Evolutionary conservation across 208 protist species (phyloP).

Genomic region (Leishmania martiniquensis): DNA sequence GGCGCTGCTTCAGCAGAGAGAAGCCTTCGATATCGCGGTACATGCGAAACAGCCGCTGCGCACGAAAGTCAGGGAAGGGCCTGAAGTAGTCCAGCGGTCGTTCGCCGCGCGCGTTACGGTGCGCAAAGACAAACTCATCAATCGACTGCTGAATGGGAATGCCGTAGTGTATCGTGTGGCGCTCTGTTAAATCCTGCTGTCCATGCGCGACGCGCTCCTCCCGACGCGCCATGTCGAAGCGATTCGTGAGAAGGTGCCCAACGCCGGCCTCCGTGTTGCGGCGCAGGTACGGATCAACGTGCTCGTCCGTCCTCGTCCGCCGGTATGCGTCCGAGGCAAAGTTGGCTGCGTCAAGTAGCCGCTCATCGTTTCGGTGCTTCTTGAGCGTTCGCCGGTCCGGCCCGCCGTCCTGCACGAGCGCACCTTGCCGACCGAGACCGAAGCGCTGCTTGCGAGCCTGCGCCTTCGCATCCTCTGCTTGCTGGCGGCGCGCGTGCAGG

Average conservation of each 20-base stretch:
- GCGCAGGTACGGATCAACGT: constrained; percentile 78
- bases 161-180: constrained; percentile 73
- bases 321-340: constrained; percentile 79
- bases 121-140: constrained; percentile 88
- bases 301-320: constrained; percentile 67
- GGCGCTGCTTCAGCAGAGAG: constrained; percentile 83
- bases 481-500: constrained; percentile 36
- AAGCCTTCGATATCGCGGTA: constrained; percentile 91
- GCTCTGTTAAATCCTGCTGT: constrained; percentile 83
- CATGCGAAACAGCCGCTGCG: constrained; percentile 73
- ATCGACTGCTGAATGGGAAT: constrained; percentile 74
- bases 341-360: constrained; percentile 70
- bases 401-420: constrained; percentile 88
- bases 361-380: constrained; percentile 87
- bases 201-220: constrained; percentile 67
- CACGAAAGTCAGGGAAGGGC: constrained; percentile 84
- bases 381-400: constrained; percentile 75
- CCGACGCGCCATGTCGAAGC: constrained; percentile 85
- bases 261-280: constrained; percentile 64
- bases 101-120: constrained; percentile 82
- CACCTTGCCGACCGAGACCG: constrained; percentile 82
- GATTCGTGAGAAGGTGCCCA: constrained; percentile 78
- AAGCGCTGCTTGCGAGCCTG: constrained; percentile 74
- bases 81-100: constrained; percentile 90
- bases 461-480: constrained; percentile 31